phyloP scores from a whole-genome alignment of 306 rosid species.

The Ziziphus jujuba region DNA sequence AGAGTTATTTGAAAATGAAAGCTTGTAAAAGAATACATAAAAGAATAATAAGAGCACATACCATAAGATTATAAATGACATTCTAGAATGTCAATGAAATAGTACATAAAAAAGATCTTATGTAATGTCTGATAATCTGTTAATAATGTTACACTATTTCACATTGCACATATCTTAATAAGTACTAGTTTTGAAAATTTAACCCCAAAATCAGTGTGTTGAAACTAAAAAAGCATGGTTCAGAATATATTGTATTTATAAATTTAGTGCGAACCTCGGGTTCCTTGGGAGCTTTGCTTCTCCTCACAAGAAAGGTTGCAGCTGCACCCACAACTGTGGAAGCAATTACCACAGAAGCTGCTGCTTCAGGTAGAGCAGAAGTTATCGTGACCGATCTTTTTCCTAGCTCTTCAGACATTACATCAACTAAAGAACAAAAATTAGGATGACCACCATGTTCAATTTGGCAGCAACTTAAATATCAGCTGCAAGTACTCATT shows the following conservation, averaged over 20 bases:
- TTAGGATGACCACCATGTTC: slow-evolving; percentile 11
- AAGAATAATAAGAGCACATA: too few species aligned
- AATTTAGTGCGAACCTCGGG: slow-evolving; percentile 47
- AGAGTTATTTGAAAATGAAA: too few species aligned
- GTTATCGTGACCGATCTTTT: slow-evolving; percentile 45
- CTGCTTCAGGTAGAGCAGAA: slow-evolving; percentile 77
- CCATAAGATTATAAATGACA: too few species aligned
- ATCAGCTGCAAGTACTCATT: slow-evolving; percentile 13
- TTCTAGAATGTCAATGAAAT: too few species aligned
- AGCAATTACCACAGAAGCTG: slow-evolving; percentile 77
- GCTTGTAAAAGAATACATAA: too few species aligned
- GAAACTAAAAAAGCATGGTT: too few species aligned
- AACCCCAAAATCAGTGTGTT: too few species aligned
- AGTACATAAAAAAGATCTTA: too few species aligned
- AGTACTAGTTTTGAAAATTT: too few species aligned
- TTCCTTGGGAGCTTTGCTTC: slow-evolving; percentile 56
- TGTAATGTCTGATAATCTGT: too few species aligned
- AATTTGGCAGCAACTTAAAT: slow-evolving; percentile 21
- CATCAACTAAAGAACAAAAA: slow-evolving; percentile 32
- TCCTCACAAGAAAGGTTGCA: slow-evolving; percentile 63
- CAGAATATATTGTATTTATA: neutral
- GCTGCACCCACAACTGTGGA: slow-evolving; percentile 85
- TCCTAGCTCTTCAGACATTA: slow-evolving; percentile 51
- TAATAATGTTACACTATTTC: too few species aligned
- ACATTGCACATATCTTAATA: too few species aligned